phyloP scores from a whole-genome alignment of 2,329 filamentous ascomycete species.

The Fusarium chaquense region DNA sequence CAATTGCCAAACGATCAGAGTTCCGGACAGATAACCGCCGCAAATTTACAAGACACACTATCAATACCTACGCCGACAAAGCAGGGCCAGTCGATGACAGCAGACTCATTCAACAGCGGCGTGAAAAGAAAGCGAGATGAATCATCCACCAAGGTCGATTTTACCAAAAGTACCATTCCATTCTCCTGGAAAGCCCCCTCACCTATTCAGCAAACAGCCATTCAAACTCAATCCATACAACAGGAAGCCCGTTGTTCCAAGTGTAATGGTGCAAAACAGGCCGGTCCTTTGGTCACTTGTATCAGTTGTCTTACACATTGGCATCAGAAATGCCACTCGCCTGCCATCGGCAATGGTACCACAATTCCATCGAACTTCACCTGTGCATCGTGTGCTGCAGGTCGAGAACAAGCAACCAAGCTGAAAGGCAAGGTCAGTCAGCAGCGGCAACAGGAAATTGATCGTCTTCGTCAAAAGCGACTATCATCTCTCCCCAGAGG shows the following conservation, averaged over 20 bases:
- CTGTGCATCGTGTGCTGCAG: slow-evolving; percentile 39
- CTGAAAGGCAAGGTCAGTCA: slow-evolving; percentile 32
- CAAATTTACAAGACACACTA: slow-evolving; percentile 29
- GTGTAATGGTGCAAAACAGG: slow-evolving; percentile 29
- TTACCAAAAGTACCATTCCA: slow-evolving; percentile 50
- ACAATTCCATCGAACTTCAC: slow-evolving; percentile 16
- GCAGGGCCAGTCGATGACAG: slow-evolving; percentile 11
- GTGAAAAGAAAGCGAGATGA: slow-evolving; percentile 50
- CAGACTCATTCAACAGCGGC: slow-evolving; percentile 15
- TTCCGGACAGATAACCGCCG: neutral
- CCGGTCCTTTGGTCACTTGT: slow-evolving; percentile 36
- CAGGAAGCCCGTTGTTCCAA: slow-evolving; percentile 25
- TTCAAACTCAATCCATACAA: neutral
- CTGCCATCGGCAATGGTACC: slow-evolving; percentile 11
- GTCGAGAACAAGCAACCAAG: slow-evolving; percentile 16
- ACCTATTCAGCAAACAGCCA: neutral
- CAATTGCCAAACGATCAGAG: slow-evolving; percentile 4
- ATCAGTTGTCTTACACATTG: slow-evolving; percentile 40
- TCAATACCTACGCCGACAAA: slow-evolving; percentile 22
- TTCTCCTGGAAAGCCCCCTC: slow-evolving; percentile 41
- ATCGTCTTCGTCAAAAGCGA: slow-evolving; percentile 49
- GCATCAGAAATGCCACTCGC: slow-evolving; percentile 45
- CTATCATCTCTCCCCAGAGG: slow-evolving; percentile 51
- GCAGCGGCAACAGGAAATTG: slow-evolving; percentile 47
- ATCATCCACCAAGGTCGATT: slow-evolving; percentile 43